These are phyloP conservation scores for Intubia oerlemansii DNA, from an alignment of 2,329 filamentous ascomycete genomes.

Conservation along the genomic window DNA sequence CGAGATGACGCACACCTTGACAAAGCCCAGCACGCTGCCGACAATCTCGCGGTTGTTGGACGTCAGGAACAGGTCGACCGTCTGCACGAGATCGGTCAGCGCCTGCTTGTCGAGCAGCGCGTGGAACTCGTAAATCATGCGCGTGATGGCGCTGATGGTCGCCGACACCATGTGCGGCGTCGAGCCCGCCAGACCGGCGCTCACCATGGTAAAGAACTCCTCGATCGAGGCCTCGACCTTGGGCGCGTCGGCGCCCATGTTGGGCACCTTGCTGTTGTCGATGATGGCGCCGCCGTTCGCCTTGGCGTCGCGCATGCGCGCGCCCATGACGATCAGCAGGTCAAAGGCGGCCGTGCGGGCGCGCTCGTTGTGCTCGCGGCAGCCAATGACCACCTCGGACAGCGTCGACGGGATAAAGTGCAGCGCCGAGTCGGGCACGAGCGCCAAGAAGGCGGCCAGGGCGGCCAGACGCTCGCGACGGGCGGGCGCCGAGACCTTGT, in stretches of 20 bases:
- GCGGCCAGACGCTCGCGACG: slow-evolving; percentile 71
- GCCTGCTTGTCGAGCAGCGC: slow-evolving; percentile 44
- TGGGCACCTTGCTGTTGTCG: slow-evolving; percentile 65
- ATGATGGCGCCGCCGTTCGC: slow-evolving; percentile 48
- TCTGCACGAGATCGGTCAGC: slow-evolving; percentile 69
- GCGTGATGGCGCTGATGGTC: slow-evolving; percentile 81
- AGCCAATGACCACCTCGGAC: slow-evolving; percentile 85
- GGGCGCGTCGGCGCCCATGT: slow-evolving; percentile 68
- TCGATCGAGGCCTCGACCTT: slow-evolving; percentile 64
- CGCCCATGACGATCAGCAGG: slow-evolving; percentile 69
- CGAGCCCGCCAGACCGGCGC: slow-evolving; percentile 76
- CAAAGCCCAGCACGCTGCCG: slow-evolving; percentile 80
- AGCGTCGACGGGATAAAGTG: slow-evolving; percentile 87
- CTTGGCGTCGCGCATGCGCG: slow-evolving; percentile 37
- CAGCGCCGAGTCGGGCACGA: slow-evolving; percentile 54
- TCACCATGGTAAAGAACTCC: slow-evolving; percentile 97
- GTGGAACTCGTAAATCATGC: slow-evolving; percentile 86
- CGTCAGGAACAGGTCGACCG: slow-evolving; percentile 88
- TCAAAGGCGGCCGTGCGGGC: slow-evolving; percentile 80
- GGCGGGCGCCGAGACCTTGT: slow-evolving; percentile 72
- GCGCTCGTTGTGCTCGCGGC: slow-evolving; percentile 95
- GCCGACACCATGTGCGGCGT: slow-evolving; percentile 96
- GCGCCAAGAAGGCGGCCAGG: slow-evolving; percentile 58
- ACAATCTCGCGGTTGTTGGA: slow-evolving; percentile 96
- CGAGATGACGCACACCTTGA: slow-evolving; percentile 85